A percentile compares a stretch with the other conserved stretches of the same genome.
phyloP scores from a whole-genome alignment of 306 rosid genomes.

The Gastrolobium bilobum region DNA sequence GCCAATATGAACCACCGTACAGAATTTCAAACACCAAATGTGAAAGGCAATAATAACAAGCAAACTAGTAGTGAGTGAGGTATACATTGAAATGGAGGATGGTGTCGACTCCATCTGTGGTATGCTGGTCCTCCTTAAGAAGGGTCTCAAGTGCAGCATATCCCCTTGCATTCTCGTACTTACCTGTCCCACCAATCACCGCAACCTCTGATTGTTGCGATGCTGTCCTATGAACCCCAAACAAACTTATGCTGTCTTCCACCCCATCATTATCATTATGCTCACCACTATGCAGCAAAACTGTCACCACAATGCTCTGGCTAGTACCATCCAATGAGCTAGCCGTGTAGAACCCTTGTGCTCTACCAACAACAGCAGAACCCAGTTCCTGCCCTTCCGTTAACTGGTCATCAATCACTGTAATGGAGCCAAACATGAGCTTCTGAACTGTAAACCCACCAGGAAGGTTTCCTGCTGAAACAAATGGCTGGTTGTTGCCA shows the following conservation, averaged over 20 bases:
- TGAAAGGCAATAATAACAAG: not conserved
- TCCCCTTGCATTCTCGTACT: constrained; percentile 81
- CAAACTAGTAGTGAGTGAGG: constrained; percentile 52
- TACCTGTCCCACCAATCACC: constrained; percentile 87
- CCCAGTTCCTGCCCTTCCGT: constrained; percentile 75
- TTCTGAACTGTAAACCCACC: constrained; percentile 72
- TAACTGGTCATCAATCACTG: constrained; percentile 75
- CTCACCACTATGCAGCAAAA: constrained; percentile 54
- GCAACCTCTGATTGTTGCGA: constrained; percentile 70
- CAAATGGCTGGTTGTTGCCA: constrained; percentile 66
- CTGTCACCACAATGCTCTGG: constrained; percentile 63
- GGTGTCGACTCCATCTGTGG: constrained; percentile 79
- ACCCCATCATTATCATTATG: constrained; percentile 54
- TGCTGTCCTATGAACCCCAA: constrained; percentile 83
- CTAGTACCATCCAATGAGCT: constrained; percentile 89
- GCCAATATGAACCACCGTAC: not conserved
- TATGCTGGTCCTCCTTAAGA: constrained; percentile 69
- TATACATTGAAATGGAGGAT: constrained; percentile 73
- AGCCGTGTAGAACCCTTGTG: constrained; percentile 79
- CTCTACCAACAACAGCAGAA: constrained; percentile 67
- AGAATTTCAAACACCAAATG: too few relatives aligned
- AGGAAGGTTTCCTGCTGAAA: constrained; percentile 81
- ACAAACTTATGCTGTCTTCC: constrained; percentile 78
- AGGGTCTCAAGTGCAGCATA: constrained; percentile 76
- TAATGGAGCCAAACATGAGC: constrained; percentile 75